Conservation (phyloP, 225 moss, liverwort and hornwort genomes). For the Physcomitrellopsis africana region DNA sequence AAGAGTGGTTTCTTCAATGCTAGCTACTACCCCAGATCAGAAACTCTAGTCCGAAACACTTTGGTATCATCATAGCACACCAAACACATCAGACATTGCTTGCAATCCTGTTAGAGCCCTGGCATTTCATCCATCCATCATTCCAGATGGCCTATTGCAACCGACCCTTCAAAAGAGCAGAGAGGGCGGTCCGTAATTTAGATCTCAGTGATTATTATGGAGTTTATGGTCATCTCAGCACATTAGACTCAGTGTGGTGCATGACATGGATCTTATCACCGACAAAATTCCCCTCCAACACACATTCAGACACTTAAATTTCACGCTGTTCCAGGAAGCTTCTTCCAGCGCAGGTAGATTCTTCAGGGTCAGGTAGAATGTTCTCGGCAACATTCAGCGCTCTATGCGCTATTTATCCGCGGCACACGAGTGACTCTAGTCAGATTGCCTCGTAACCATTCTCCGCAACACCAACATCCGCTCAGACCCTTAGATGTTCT, state of each 20-base stretch:
- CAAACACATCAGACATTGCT: too few species aligned
- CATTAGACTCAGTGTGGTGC: too few species aligned
- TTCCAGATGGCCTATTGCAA: too few species aligned
- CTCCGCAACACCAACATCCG: background rate
- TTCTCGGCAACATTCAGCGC: constrained; percentile 78
- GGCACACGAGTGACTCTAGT: constrained; percentile 77
- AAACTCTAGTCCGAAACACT: constrained; percentile 73
- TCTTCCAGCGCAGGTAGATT: constrained; percentile 41
- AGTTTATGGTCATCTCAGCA: too few species aligned
- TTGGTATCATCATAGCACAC: constrained; percentile 50
- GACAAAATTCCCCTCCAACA: too few species aligned
- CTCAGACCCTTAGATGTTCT: constrained; percentile 48
- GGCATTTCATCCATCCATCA: too few species aligned
- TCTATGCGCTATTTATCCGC: constrained; percentile 43
- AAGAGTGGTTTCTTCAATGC: constrained; percentile 49
- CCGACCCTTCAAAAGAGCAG: too few species aligned
- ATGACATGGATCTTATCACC: too few species aligned
- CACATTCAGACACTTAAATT: too few species aligned
- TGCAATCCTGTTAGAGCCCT: too few species aligned
- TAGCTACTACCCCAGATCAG: constrained; percentile 63
- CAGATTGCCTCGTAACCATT: constrained; percentile 22
- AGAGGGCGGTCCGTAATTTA: too few species aligned
- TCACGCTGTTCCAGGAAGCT: constrained; percentile 8
- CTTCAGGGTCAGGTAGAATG: constrained; percentile 36
- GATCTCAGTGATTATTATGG: too few species aligned